Percentiles rank a stretch among this genome's conserved stretches.
These are phyloP conservation scores for Chenopodium suecicum DNA, from an alignment of 148 eudicot species.

Conservation along the genomic window DNA sequence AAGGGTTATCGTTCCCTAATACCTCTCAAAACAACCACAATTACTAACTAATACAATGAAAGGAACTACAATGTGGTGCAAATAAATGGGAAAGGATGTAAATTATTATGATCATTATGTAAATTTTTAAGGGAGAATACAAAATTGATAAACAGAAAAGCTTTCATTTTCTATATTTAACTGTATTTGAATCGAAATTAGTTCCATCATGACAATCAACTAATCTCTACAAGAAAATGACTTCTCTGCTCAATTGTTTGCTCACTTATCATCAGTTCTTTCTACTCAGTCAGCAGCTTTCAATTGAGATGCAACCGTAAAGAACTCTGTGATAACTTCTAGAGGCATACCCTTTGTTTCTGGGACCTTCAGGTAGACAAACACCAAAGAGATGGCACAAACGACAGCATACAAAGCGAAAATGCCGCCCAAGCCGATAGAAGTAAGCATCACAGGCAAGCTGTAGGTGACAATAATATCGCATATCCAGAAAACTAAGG, in stretches of 20 bases:
- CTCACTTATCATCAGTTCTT: not conserved
- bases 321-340: conserved; percentile 88
- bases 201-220: not conserved
- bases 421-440: conserved; percentile 69
- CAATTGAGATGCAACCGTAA: conserved; percentile 62
- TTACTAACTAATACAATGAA: not conserved
- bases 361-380: conserved; percentile 76
- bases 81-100: not conserved
- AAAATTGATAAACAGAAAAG: conserved; percentile 6
- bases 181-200: conserved; percentile 11
- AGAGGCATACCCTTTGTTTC: conserved; percentile 96
- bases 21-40: not conserved
- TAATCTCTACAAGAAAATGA: conserved; percentile 9
- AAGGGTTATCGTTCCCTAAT: not conserved
- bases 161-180: conserved; percentile 3
- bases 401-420: conserved; percentile 67
- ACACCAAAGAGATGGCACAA: conserved; percentile 67
- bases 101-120: conserved; percentile 12
- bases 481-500: conserved; percentile 62
- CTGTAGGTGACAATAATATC: conserved; percentile 82
- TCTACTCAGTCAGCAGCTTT: conserved; percentile 31
- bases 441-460: conserved; percentile 63
- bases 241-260: not conserved
- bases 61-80: not conserved
- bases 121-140: not conserved